Evolutionary conservation across 1,284 basidiomycete species (phyloP), one percentile per base, ranked within the genome.

Genomic region (Calocybe gambosa): DNA sequence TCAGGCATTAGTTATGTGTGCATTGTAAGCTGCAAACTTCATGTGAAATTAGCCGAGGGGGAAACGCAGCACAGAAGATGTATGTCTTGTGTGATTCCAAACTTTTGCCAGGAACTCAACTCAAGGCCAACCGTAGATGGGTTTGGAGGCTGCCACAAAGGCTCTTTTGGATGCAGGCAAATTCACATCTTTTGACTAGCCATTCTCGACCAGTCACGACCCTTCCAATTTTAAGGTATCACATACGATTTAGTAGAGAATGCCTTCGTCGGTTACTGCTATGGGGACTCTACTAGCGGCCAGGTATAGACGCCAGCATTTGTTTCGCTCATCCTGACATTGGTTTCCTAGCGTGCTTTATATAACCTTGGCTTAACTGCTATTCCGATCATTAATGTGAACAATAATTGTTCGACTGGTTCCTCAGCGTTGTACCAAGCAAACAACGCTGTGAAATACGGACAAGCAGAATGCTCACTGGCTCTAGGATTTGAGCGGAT

Each of bases 401-500:
- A 89, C 68, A 91, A 91, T 65, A 89, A 89, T 60, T 89, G 88
- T 55, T 83, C 85, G 1, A 89, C 86, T 0, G 86, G 86, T 1
- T 84, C 81, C 42, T 78, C 85, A 0, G 88, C 88, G 2, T 70
- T 90, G 13, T 85, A 77, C 59, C 74, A 84, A 34, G 85, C 82
- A 2, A 82, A 82, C 55, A 78, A 76, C 31, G 71, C 76, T 18
- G 77, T 91, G 38, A 85, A 82, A 56, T 77, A 75, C 19, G 85
- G 85, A 8, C 74, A 83, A 50, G 81, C 73, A 2, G 84, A 90
- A 46, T 92, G 89, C 60, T 75, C 82, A 0, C 70, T 93, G 20
- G 90, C 90, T 1, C 78, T 93, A 5, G 90, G 90, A 7, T 93
- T 93, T 55, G 90, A 93, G 61, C 82, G 86, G 41, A 91, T 91